phyloP scores from a whole-genome alignment of 305 asterid species.

The Coffea humblotiana region DNA sequence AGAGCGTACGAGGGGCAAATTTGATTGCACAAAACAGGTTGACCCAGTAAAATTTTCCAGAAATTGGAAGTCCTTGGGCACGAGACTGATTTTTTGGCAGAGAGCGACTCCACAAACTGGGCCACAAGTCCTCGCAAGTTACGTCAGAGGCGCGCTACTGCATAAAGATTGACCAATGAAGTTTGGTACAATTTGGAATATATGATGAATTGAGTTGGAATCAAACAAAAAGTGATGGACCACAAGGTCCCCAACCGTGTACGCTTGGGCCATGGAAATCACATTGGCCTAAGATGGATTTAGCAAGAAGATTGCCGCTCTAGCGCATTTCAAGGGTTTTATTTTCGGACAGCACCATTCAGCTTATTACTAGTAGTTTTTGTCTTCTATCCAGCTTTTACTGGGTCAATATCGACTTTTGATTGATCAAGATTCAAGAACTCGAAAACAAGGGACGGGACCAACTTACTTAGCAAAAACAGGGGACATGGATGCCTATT shows the following conservation, averaged over 20 bases:
- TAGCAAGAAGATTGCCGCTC: not conserved
- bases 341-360: not conserved
- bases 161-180: not conserved
- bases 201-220: not conserved
- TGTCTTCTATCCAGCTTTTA: not conserved
- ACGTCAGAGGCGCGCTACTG: not conserved
- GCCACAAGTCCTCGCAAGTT: not conserved
- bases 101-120: not conserved
- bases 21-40: not conserved
- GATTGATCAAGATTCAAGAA: not conserved
- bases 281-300: not conserved
- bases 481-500: not conserved
- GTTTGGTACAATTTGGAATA: not conserved
- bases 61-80: not conserved
- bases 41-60: not conserved
- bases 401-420: not conserved
- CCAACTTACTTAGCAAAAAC: not conserved
- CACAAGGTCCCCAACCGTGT: not conserved
- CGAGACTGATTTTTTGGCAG: not conserved
- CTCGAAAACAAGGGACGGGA: not conserved
- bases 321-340: not conserved
- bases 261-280: not conserved
- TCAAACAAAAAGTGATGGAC: constrained; percentile 8
- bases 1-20: not conserved
- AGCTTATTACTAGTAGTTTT: not conserved